Percentiles rank a stretch among this genome's conserved stretches.
Conservation (phyloP, 192 early-diverging fungal genomes). For the Linnemannia zychae region DNA sequence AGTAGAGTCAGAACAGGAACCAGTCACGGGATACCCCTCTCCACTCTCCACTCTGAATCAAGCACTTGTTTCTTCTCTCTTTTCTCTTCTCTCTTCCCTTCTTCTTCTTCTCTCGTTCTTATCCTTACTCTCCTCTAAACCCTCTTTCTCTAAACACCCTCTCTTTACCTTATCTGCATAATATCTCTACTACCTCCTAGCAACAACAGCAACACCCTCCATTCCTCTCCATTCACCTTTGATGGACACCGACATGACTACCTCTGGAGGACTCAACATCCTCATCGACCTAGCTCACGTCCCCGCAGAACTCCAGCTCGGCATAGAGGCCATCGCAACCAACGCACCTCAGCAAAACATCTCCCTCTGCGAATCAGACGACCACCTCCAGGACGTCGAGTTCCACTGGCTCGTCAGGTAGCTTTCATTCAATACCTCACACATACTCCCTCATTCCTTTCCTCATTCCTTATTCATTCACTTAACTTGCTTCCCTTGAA, state of each 20-base stretch:
- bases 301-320: conserved; percentile 37
- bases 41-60: background rate
- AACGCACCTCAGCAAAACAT: conserved; percentile 44
- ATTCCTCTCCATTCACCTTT: background rate
- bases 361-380: conserved; percentile 34
- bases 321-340: conserved; percentile 39
- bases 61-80: background rate
- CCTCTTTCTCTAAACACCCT: background rate
- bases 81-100: background rate
- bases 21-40: background rate
- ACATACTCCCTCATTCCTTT: background rate
- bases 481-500: background rate
- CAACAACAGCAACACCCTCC: background rate
- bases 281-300: conserved; percentile 50
- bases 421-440: background rate
- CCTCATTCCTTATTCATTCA: background rate
- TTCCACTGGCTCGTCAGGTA: conserved; percentile 54
- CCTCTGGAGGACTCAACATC: conserved; percentile 46
- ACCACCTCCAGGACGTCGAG: conserved; percentile 48
- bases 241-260: conserved; percentile 56
- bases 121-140: background rate
- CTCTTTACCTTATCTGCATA: background rate
- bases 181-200: background rate
- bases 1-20: background rate
- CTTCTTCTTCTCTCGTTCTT: background rate